Evolutionary conservation across 179 eudicot species (phyloP), one percentile per base, ranked within the genome.

Genomic region (Heliamphora ciliata): DNA sequence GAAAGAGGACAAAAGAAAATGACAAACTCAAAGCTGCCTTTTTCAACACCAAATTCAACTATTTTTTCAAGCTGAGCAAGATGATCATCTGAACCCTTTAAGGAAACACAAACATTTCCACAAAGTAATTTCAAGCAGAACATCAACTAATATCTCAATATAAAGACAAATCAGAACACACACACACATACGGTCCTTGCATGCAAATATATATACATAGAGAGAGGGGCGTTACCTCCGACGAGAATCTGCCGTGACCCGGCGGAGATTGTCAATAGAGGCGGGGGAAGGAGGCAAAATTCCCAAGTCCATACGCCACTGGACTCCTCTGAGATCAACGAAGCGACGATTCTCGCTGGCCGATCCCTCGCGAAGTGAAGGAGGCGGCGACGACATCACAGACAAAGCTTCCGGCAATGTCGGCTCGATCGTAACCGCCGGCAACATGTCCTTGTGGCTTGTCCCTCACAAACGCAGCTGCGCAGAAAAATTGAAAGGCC

Each of bases 281-380:
- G 89, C 73, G 21, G 82, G 58, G 40, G 89, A 85, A 85, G 90
- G 86, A 1, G 98, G 97, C 84, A 94, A 91, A 89, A 92, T 91
- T 73, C 95, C 97, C 82, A 95, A 92, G 88, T 90, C 89, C 11
- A 94, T 87, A 74, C 98, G 98, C 98, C 98, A 95, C 69, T 84
- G 87, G 48, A 95, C 95, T 60, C 98, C 91, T 83, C 98, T 91
- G 21, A 95, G 91, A 83, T 88, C 88, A 8, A 83, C 59, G 44
- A 90, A 91, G 50, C 91, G 90, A 61, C 86, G 78, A 24, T 74
- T 67, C 2, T 4, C 81, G 24, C 21, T n/a, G 80, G 8, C 6
- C 52, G 76, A 77, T 56, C 24, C 64, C 31, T 14, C 75, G 0
- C 56, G 58, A 14, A 52, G 9, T 66, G 15, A 50, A 58, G 8